Evolutionary conservation across 1,284 basidiomycete species (phyloP), one percentile per base, ranked within the genome.

Genomic region (Cystobasidium pallidum): DNA sequence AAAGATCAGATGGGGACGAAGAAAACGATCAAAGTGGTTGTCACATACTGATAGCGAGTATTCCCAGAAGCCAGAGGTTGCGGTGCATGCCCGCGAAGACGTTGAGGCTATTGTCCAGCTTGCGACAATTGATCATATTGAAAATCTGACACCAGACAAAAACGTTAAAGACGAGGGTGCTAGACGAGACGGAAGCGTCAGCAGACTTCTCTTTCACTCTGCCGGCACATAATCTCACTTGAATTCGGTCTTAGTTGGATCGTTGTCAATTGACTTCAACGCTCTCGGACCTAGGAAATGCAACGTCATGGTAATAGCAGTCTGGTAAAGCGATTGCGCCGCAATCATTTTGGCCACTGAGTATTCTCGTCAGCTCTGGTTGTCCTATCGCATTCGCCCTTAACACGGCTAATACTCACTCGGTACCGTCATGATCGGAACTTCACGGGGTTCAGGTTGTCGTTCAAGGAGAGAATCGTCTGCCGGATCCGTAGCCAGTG

Each of bases 321-420:
- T 75, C 73, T 82, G 81, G 73, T 80, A 82, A 36, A 79, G 76
- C 34, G 80, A 78, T 76, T 82, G 80, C 2, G 78, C 78, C 21
- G 79, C 59, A 41, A 82, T 80, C 77, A 80, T 80, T 76, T 80
- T 81, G 80, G 80, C 80, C 81, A 82, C 81, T 65, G 80, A 51
- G 15, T 24, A 13, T 36, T 45, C 28, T 13, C n/a, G n/a, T 36
- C 32, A 43, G 21, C 4, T 13, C 55, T 2, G 36, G 4, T 41
- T n/a, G n/a, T 66, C 24, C 19, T 26, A 11, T 34, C 30, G 39
- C 11, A 47, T n/a, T n/a, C 36, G 45, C 34, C 8, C 2, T 24
- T 13, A 6, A 26, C 13, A 63, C 6, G 11, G 24, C 30, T 51
- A 32, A 26, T 3, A 41, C 68, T 63, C 41, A 71, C 68, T 71